Percentiles rank a stretch among this genome's conserved stretches.
Conservation (phyloP, 139 green algal species). For the Nannochloris sp. region DNA sequence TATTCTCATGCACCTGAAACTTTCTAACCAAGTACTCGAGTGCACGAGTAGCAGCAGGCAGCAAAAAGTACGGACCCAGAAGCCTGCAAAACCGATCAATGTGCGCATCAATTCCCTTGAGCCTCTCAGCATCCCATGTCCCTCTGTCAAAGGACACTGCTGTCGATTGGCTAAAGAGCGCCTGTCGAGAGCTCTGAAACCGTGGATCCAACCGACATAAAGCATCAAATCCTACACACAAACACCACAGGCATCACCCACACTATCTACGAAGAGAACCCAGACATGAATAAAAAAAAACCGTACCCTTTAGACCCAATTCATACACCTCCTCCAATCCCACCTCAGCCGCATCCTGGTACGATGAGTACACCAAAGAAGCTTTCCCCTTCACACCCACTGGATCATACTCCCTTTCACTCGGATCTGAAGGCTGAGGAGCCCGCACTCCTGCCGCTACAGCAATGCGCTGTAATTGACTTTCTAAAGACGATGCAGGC, state of each 20-base stretch:
- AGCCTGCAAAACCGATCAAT: constrained; percentile 58
- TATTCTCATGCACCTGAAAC: constrained; percentile 73
- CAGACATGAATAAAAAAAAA: background rate
- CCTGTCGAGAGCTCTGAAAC: constrained; percentile 51
- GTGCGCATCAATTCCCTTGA: constrained; percentile 19
- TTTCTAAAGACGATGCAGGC: constrained; percentile 14
- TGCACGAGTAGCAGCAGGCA: constrained; percentile 50
- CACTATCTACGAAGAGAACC: background rate
- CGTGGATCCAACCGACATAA: constrained; percentile 50
- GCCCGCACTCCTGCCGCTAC: constrained; percentile 6
- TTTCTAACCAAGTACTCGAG: constrained; percentile 81
- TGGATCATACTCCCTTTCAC: background rate
- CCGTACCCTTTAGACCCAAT: constrained; percentile 33
- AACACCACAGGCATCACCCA: background rate
- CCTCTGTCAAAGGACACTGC: too few relatives aligned
- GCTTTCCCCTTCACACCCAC: constrained; percentile 30
- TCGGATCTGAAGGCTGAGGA: background rate
- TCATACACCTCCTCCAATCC: constrained; percentile 43
- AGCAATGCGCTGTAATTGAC: constrained; percentile 31
- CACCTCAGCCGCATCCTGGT: constrained; percentile 49
- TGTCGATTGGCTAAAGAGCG: constrained; percentile 52
- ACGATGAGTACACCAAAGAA: constrained; percentile 43
- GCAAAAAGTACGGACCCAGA: constrained; percentile 68
- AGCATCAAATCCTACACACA: constrained; percentile 61
- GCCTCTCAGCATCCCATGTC: constrained; percentile 8